Conservation (phyloP, 2,329 filamentous ascomycete genomes). For the Neoascochyta sp. region DNA sequence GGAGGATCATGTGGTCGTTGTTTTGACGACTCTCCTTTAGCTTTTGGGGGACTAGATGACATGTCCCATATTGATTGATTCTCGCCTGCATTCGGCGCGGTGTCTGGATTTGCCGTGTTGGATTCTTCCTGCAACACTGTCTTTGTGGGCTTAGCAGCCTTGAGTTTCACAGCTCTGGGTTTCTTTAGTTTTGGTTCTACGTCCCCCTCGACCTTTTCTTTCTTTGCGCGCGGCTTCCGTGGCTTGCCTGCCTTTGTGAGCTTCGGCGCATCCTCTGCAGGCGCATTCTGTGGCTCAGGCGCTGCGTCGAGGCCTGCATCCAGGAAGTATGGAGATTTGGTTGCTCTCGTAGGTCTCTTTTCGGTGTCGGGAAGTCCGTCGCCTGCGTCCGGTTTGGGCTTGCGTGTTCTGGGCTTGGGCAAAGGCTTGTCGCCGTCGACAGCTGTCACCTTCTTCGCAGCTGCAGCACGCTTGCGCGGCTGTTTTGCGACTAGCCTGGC, state of each 20-base stretch:
- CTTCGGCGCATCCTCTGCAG: slow-evolving; percentile 7
- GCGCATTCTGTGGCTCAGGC: slow-evolving; percentile 1
- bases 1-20: slow-evolving; percentile 7
- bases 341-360: slow-evolving; percentile 13
- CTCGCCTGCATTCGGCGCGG: too few relatives aligned
- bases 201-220: slow-evolving; percentile 15
- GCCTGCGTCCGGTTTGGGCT: slow-evolving; percentile 20
- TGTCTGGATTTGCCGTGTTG: too few relatives aligned
- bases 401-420: slow-evolving; percentile 24
- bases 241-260: slow-evolving; percentile 24
- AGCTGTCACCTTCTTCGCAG: slow-evolving; percentile 9
- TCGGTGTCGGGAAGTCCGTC: slow-evolving; percentile 11
- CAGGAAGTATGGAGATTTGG: slow-evolving; percentile 21
- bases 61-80: slow-evolving; percentile 24
- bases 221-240: slow-evolving; percentile 31
- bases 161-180: slow-evolving; percentile 23
- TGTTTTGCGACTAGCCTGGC: slow-evolving; percentile 9
- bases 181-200: slow-evolving; percentile 22
- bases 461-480: slow-evolving; percentile 14
- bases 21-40: slow-evolving; percentile 12
- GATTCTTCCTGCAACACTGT: too few relatives aligned
- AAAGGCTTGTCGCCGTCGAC: slow-evolving; percentile 15
- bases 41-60: slow-evolving; percentile 19
- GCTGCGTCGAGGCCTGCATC: slow-evolving; percentile 3
- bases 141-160: slow-evolving; percentile 15